These are phyloP conservation scores for Starmera quercuum DNA, from an alignment of 805 yeast species.

Conservation along the genomic window DNA sequence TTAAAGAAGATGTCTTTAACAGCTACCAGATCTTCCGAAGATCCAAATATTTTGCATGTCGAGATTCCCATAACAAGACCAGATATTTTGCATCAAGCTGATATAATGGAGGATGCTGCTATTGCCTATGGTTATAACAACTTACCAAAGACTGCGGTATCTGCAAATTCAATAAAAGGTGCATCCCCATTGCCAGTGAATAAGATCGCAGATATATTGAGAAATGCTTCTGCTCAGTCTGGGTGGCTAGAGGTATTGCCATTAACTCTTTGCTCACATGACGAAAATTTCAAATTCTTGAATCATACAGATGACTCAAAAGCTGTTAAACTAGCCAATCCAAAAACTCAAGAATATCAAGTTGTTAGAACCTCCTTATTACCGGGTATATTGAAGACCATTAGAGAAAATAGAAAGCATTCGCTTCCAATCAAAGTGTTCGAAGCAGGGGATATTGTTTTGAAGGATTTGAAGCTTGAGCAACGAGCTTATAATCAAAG, in stretches of 20 bases:
- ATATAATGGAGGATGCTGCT: conserved; percentile 97
- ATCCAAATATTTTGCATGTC: conserved; percentile 32
- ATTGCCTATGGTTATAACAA: conserved; percentile 93
- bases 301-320: conserved; percentile 65
- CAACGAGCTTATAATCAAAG: conserved; percentile 89
- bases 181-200: conserved; percentile 89
- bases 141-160: conserved; percentile 69
- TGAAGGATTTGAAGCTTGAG: conserved; percentile 72
- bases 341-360: conserved; percentile 94
- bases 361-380: conserved; percentile 92
- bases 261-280: conserved; percentile 90
- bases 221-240: conserved; percentile 86
- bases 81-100: conserved; percentile 94
- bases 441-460: conserved; percentile 91
- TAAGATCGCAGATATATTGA: conserved; percentile 82
- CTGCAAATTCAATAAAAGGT: conserved; percentile 65
- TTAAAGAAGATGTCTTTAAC: conserved; percentile 75
- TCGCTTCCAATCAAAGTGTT: conserved; percentile 91
- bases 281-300: conserved; percentile 89
- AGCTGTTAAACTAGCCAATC: conserved; percentile 90
- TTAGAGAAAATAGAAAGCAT: conserved; percentile 93
- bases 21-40: conserved; percentile 44
- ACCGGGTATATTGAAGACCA: conserved; percentile 92
- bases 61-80: conserved; percentile 92
- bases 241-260: conserved; percentile 97